These are phyloP conservation scores for Xylaria bambusicola DNA, from an alignment of 495 filamentous ascomycete species.

Conservation along the genomic window DNA sequence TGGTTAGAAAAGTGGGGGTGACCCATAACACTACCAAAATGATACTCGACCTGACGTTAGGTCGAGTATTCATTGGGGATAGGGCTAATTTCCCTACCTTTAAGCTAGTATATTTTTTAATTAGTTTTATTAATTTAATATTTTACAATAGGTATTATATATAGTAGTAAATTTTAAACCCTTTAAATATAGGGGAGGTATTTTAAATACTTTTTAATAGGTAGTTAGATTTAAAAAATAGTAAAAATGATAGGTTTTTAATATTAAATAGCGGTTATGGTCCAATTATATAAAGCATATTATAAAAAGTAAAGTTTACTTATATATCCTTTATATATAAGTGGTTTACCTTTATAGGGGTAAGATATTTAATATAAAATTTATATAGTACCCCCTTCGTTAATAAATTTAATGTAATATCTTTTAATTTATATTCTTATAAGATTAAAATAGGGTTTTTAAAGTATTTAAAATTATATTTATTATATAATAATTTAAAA, in stretches of 20 bases:
- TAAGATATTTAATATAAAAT: background rate
- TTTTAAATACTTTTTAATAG: background rate
- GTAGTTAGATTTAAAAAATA: background rate
- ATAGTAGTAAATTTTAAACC: background rate
- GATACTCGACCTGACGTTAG: too few species aligned
- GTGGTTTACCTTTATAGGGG: background rate
- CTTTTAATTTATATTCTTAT: background rate
- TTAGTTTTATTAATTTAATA: background rate
- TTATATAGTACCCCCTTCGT: background rate
- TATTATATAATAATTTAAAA: background rate
- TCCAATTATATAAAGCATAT: background rate
- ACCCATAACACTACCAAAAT: too few species aligned
- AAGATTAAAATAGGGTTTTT: background rate
- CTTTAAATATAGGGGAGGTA: background rate
- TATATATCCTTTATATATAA: background rate
- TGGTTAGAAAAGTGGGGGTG: too few species aligned
- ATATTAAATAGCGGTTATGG: background rate
- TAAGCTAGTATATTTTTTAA: background rate
- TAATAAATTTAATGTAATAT: background rate
- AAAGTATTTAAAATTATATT: background rate
- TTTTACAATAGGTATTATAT: background rate
- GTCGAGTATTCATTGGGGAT: too few species aligned
- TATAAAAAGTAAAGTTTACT: background rate
- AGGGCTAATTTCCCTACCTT: background rate
- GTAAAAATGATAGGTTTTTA: background rate